A percentile compares a stretch with the other conserved stretches of the same genome.
Conservation (phyloP, 2,329 filamentous ascomycete species). For the Drechslera avenae region DNA sequence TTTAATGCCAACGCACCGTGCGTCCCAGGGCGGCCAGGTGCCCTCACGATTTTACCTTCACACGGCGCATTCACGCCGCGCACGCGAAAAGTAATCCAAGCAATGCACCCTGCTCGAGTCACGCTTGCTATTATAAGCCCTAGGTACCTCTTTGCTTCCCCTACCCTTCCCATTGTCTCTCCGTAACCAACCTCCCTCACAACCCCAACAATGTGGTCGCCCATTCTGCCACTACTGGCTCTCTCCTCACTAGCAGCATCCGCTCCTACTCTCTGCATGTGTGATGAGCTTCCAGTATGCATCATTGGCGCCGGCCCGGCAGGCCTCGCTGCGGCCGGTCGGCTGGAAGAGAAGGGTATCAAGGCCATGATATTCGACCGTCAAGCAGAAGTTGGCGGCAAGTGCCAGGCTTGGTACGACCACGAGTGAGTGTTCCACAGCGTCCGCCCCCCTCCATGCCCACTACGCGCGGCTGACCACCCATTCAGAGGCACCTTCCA, state of each 20-base stretch:
- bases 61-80: background rate
- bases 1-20: constrained; percentile 45
- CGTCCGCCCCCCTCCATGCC: constrained; percentile 17
- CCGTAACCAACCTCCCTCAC: constrained; percentile 1
- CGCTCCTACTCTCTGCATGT: constrained; percentile 34
- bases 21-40: constrained; percentile 27
- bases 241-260: constrained; percentile 29
- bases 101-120: constrained; percentile 15
- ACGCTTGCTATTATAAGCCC: constrained; percentile 32
- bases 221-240: constrained; percentile 29
- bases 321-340: constrained; percentile 42
- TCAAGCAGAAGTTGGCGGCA: constrained; percentile 44
- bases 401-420: constrained; percentile 48
- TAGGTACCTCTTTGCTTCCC: constrained; percentile 27
- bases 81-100: constrained; percentile 12
- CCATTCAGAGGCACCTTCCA: constrained; percentile 46
- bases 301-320: constrained; percentile 48
- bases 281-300: constrained; percentile 41
- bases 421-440: constrained; percentile 43
- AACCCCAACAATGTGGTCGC: constrained; percentile 30
- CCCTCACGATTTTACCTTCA: constrained; percentile 21
- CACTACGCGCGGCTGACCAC: constrained; percentile 41
- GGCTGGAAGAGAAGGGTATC: constrained; percentile 43
- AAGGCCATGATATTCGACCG: constrained; percentile 46
- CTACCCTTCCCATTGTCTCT: constrained; percentile 9